phyloP scores from a whole-genome alignment of 140 eudicot genomes.

The Flaveria floridana region DNA sequence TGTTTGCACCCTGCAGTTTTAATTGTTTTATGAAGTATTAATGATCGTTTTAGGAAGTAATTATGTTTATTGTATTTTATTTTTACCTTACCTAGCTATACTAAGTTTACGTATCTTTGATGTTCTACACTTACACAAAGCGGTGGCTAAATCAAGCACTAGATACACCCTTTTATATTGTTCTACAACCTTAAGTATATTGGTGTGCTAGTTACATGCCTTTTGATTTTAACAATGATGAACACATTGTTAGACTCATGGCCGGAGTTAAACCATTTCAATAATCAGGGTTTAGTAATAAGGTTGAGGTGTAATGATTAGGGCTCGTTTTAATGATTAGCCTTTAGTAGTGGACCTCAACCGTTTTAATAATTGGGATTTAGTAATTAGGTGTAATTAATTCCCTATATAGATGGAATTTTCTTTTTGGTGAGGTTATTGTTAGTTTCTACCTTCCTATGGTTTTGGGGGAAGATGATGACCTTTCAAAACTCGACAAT shows the following conservation, averaged over 20 bases:
- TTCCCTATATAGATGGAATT: not conserved
- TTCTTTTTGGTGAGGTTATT: not conserved
- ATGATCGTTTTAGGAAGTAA: not conserved
- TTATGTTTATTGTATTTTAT: not conserved
- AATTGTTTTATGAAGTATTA: not conserved
- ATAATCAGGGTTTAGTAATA: too few species aligned
- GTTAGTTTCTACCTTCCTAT: not conserved
- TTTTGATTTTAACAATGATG: conserved; percentile 8
- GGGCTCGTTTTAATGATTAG: not conserved
- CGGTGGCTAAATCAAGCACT: too few species aligned
- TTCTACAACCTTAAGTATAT: not conserved
- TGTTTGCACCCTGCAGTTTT: not conserved
- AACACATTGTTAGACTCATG: not conserved
- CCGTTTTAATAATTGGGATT: not conserved
- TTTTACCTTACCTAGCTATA: conserved; percentile 1
- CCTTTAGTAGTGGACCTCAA: not conserved
- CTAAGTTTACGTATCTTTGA: not conserved
- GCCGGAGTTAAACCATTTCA: too few species aligned
- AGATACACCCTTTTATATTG: too few species aligned
- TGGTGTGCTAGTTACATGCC: not conserved
- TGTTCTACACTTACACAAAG: too few species aligned
- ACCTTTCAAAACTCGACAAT: not conserved
- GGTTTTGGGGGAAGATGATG: not conserved
- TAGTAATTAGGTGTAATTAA: not conserved
- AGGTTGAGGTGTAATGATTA: not conserved